A percentile compares a stretch with the other conserved stretches of the same genome.
Evolutionary conservation across 495 filamentous ascomycete genomes (phyloP).

Genomic region (Parmelia sp.): DNA sequence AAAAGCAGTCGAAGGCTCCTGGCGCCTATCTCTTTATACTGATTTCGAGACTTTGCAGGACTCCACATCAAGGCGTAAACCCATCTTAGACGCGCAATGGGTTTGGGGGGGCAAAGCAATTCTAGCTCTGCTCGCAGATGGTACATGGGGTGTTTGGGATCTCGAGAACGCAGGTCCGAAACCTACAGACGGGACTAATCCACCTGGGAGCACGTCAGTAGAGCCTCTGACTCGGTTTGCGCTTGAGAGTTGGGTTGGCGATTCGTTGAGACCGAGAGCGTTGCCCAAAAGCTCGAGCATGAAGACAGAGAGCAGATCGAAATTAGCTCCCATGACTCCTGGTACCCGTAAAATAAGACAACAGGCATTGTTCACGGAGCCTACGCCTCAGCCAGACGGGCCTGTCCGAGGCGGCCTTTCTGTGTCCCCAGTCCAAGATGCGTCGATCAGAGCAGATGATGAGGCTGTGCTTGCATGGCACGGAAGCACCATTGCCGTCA

Average conservation of each 20-base stretch:
- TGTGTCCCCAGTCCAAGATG: conserved; percentile 42
- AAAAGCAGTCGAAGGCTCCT: conserved; percentile 37
- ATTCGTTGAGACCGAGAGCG: conserved; percentile 28
- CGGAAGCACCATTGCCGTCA: conserved; percentile 53
- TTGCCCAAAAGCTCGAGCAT: conserved; percentile 30
- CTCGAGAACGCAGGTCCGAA: conserved; percentile 59
- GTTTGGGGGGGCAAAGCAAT: conserved; percentile 70
- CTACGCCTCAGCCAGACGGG: conserved; percentile 27
- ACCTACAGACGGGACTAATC: conserved; percentile 25
- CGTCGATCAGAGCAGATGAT: conserved; percentile 40
- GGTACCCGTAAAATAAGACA: conserved; percentile 61
- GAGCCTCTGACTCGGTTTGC: conserved; percentile 53
- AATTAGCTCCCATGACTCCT: conserved; percentile 79
- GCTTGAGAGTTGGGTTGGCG: conserved; percentile 60
- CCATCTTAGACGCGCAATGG: conserved; percentile 77
- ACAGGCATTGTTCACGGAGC: conserved; percentile 49
- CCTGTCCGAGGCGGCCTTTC: conserved; percentile 58
- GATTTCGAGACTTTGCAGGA: conserved; percentile 47
- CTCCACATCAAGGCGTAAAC: conserved; percentile 53
- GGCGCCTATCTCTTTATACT: conserved; percentile 65
- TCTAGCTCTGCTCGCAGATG: conserved; percentile 70
- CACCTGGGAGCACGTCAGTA: not conserved
- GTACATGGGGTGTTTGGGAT: conserved; percentile 94
- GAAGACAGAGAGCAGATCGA: conserved; percentile 40
- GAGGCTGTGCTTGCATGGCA: conserved; percentile 65